Evolutionary conservation across 139 green algal species (phyloP).

Genomic region (Chlorella sorokiniana): DNA sequence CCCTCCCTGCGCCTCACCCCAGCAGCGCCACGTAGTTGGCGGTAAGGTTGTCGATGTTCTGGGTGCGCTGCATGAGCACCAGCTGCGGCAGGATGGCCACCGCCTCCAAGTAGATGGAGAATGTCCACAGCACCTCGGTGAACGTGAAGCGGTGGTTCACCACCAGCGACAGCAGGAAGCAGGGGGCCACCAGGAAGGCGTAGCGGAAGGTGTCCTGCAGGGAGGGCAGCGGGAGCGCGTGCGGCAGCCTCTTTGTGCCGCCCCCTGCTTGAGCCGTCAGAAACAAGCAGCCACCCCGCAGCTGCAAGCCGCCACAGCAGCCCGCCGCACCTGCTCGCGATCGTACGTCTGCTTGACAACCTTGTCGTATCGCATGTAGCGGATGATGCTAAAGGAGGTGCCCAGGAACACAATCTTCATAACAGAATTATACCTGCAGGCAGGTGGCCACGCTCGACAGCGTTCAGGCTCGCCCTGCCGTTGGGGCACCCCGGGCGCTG

Average conservation of each 20-base stretch:
- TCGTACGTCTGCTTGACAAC: slow-evolving; percentile 95
- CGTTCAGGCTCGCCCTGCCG: too few relatives aligned
- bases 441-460: neutral
- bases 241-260: neutral
- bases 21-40: slow-evolving; percentile 98
- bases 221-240: neutral
- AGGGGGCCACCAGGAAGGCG: slow-evolving; percentile 84
- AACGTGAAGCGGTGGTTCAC: slow-evolving; percentile 75
- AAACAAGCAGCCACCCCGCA: neutral
- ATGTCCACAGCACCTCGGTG: slow-evolving; percentile 96
- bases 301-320: neutral
- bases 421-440: slow-evolving; percentile 94
- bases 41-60: slow-evolving; percentile 99
- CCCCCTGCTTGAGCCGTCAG: too few relatives aligned
- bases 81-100: slow-evolving; percentile 99
- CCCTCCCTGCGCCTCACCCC: slow-evolving; percentile 74
- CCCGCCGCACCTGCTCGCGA: slow-evolving; percentile 61
- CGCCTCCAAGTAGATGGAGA: slow-evolving; percentile 98
- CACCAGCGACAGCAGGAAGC: slow-evolving; percentile 76
- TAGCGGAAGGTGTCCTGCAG: slow-evolving; percentile 92
- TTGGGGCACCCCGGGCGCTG: too few relatives aligned
- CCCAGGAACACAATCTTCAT: slow-evolving; percentile 98
- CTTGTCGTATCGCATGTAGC: slow-evolving; percentile 90
- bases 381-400: slow-evolving; percentile 86
- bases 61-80: slow-evolving; percentile 96